Evolutionary conservation across 2,329 filamentous ascomycete species (phyloP).

Genomic region (Calonectria leucothoes): DNA sequence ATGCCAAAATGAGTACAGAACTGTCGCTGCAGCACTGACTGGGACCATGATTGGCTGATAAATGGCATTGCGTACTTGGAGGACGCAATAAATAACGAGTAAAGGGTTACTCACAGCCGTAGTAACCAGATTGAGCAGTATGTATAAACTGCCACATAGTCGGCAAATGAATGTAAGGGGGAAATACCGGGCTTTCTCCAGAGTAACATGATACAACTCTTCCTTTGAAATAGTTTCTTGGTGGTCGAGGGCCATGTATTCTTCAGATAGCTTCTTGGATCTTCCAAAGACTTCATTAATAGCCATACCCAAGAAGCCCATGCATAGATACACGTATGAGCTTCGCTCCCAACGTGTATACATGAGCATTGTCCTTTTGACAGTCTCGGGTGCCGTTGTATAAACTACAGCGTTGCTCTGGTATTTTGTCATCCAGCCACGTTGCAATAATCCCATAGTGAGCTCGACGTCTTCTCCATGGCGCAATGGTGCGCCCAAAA

Average conservation of each 20-base stretch:
- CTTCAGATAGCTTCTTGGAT: not conserved
- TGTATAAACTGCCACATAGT: not conserved
- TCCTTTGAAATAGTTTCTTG: not conserved
- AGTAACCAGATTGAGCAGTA: not conserved
- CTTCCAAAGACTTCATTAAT: not conserved
- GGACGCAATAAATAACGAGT: not conserved
- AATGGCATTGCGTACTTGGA: not conserved
- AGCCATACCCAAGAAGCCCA: slow-evolving; percentile 1
- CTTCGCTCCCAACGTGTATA: slow-evolving; percentile 12
- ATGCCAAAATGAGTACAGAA: not conserved
- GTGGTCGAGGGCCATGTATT: not conserved
- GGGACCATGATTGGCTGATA: not conserved
- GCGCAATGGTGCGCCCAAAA: not conserved
- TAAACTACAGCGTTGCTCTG: not conserved
- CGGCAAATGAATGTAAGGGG: not conserved
- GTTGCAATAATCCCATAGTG: not conserved
- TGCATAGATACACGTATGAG: slow-evolving; percentile 3
- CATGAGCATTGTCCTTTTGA: not conserved
- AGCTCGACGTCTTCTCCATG: not conserved
- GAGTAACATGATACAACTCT: not conserved
- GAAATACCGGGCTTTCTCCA: not conserved
- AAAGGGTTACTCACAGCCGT: not conserved
- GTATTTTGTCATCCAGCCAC: not conserved
- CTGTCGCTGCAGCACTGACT: not conserved
- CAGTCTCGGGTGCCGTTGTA: not conserved